A percentile compares a stretch with the other conserved stretches of the same genome.
These are phyloP conservation scores for Raphidocelis subcapitata DNA, from an alignment of 139 green algal species.

Conservation along the genomic window DNA sequence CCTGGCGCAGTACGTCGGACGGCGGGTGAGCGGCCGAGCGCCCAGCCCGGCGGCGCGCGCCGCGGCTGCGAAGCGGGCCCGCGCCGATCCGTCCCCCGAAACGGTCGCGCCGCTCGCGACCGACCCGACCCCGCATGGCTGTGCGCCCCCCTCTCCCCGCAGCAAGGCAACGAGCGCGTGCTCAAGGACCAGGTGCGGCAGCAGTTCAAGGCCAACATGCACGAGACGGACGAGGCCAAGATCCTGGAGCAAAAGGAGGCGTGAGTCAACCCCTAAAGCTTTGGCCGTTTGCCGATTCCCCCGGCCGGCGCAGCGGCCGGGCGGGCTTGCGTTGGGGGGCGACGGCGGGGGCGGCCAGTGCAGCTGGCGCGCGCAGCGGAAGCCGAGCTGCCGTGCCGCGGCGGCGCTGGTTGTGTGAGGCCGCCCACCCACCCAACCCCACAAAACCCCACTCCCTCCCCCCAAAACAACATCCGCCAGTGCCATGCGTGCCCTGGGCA, in stretches of 20 bases:
- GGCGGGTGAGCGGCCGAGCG: constrained; percentile 37
- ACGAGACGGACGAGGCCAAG: constrained; percentile 53
- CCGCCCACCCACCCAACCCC: neutral
- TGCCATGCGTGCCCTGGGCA: constrained; percentile 50
- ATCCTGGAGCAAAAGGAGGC: constrained; percentile 54
- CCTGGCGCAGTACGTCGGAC: constrained; percentile 45
- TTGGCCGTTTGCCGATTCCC: neutral
- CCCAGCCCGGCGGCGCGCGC: too few relatives aligned
- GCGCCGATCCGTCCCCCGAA: too few relatives aligned
- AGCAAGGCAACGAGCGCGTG: constrained; percentile 51
- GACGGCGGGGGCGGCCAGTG: neutral
- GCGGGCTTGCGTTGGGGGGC: neutral
- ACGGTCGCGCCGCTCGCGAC: too few relatives aligned
- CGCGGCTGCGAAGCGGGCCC: too few relatives aligned
- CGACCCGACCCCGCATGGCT: neutral
- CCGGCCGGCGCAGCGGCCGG: neutral
- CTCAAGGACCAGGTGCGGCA: constrained; percentile 39
- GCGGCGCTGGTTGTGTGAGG: neutral
- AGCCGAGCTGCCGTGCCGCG: neutral
- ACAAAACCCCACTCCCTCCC: too few relatives aligned
- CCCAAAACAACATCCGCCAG: too few relatives aligned
- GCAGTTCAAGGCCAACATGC: constrained; percentile 51
- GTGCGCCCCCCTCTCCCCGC: neutral
- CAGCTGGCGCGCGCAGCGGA: neutral
- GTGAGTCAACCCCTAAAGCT: constrained; percentile 13